These are phyloP conservation scores for Aquilaria agallochum DNA, from an alignment of 441 rosid genomes.

Conservation along the genomic window DNA sequence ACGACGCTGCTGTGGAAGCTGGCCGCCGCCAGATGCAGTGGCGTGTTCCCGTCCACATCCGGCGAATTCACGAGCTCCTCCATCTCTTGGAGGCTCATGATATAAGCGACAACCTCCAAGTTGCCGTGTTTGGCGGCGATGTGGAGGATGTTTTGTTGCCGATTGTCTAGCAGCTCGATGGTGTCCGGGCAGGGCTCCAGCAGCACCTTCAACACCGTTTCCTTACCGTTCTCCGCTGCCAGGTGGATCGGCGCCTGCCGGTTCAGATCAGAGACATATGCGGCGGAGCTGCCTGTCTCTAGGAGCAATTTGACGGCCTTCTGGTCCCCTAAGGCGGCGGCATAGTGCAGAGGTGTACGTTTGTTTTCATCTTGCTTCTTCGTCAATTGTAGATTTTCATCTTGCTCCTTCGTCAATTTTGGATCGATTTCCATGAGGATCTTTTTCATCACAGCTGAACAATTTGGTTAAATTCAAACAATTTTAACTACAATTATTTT, in stretches of 20 bases:
- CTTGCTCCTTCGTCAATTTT: too few relatives aligned
- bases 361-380: background rate
- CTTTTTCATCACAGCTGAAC: background rate
- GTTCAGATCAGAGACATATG: constrained; percentile 5
- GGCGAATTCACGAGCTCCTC: constrained; percentile 15
- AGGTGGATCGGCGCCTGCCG: constrained; percentile 15
- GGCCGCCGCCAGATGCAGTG: constrained; percentile 17
- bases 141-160: constrained; percentile 19
- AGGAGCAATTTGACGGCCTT: background rate
- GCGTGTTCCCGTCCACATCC: constrained; percentile 20
- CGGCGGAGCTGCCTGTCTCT: constrained; percentile 1
- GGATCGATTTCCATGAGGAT: background rate
- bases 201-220: background rate
- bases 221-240: constrained; percentile 19
- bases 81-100: constrained; percentile 14
- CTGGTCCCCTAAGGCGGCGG: constrained; percentile 6
- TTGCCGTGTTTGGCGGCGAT: constrained; percentile 16
- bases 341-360: constrained; percentile 13
- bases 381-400: background rate
- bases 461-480: too few relatives aligned
- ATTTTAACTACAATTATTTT: too few relatives aligned
- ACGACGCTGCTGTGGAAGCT: constrained; percentile 5
- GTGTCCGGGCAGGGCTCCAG: constrained; percentile 15
- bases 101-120: background rate
- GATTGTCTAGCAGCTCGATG: constrained; percentile 7